Percentiles rank a stretch among this genome's conserved stretches.
phyloP scores from a whole-genome alignment of 108 stramenopile species.

The Cylindrotheca fusiformis region DNA sequence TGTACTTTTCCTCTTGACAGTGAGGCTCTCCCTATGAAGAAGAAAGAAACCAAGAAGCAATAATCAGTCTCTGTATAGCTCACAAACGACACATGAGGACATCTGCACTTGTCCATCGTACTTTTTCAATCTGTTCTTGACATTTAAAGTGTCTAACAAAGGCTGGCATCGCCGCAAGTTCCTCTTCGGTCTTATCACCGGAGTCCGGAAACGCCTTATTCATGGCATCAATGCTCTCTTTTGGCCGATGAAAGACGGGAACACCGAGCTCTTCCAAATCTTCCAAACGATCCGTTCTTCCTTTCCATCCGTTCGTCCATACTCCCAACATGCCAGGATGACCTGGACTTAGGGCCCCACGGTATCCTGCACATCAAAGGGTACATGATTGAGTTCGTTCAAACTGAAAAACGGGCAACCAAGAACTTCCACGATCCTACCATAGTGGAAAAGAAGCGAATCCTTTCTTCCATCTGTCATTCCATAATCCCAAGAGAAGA shows the following conservation, averaged over 20 bases:
- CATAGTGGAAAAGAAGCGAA: constrained; percentile 4
- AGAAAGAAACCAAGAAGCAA: too few relatives aligned
- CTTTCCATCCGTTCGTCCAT: background rate
- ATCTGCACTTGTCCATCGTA: too few relatives aligned
- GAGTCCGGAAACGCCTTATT: constrained; percentile 33
- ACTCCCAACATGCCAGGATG: constrained; percentile 34
- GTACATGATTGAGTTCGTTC: background rate
- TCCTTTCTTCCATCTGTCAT: constrained; percentile 39
- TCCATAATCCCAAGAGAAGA: constrained; percentile 65
- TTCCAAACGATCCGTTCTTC: background rate
- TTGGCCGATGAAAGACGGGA: constrained; percentile 16
- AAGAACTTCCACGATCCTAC: constrained; percentile 25
- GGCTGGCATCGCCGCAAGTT: constrained; percentile 30
- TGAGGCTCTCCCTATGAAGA: constrained; percentile 36
- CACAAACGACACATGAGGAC: too few relatives aligned
- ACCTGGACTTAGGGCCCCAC: constrained; percentile 22
- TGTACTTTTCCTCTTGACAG: constrained; percentile 37
- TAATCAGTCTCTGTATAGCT: too few relatives aligned
- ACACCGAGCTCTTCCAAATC: constrained; percentile 33
- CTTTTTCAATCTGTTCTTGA: constrained; percentile 29
- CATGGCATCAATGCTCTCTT: constrained; percentile 8
- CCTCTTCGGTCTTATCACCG: constrained; percentile 10
- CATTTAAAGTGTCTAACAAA: constrained; percentile 43
- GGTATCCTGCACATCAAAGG: constrained; percentile 27
- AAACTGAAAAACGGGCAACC: background rate